Conservation (phyloP, 805 yeast species). For the Pichia ethanolica region DNA sequence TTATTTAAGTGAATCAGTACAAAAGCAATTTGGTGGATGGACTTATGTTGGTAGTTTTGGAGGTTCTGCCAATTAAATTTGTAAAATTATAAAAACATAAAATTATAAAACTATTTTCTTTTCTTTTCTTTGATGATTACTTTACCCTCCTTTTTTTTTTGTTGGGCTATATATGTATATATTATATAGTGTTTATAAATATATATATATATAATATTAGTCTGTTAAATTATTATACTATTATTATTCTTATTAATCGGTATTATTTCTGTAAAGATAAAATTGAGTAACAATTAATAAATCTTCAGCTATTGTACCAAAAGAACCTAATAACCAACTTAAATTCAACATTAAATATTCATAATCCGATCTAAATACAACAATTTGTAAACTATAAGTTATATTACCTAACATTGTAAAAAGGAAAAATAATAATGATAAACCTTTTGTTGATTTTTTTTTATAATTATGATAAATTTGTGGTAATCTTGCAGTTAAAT, state of each 20-base stretch:
- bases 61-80: slow-evolving; percentile 1
- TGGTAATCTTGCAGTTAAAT: slow-evolving; percentile 69
- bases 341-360: slow-evolving; percentile 54
- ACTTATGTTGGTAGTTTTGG: slow-evolving; percentile 65
- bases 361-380: slow-evolving; percentile 55
- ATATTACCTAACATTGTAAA: slow-evolving; percentile 69
- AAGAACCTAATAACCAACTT: slow-evolving; percentile 73
- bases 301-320: slow-evolving; percentile 74
- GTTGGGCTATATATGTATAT: too few species aligned
- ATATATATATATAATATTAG: neutral
- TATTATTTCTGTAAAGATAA: slow-evolving; percentile 39
- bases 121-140: too few species aligned
- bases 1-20: slow-evolving; percentile 88
- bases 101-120: neutral
- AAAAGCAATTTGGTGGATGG: slow-evolving; percentile 98
- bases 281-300: slow-evolving; percentile 59
- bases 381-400: slow-evolving; percentile 67
- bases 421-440: slow-evolving; percentile 72
- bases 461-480: slow-evolving; percentile 76
- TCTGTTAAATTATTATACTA: neutral
- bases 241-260: too few species aligned
- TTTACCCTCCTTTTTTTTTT: too few species aligned
- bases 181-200: neutral
- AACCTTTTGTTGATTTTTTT: slow-evolving; percentile 77
- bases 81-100: neutral